A percentile compares a stretch with the other conserved stretches of the same genome.
Conservation (phyloP, 352 stramenopile genomes). For the Thraustotheca clavata region DNA sequence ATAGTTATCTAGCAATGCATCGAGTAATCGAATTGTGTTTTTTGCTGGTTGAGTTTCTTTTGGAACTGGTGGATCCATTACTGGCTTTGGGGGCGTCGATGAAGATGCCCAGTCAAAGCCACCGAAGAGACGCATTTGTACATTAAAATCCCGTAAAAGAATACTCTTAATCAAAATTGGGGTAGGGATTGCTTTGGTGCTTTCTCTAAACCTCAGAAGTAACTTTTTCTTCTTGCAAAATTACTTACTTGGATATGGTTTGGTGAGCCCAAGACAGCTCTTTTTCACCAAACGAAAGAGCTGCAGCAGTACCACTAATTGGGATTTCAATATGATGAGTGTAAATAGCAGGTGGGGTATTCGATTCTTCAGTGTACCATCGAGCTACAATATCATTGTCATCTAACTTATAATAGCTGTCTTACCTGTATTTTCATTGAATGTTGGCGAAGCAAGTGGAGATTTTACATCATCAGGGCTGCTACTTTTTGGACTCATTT, state of each 20-base stretch:
- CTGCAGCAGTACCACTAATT: conserved; percentile 67
- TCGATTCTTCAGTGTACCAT: conserved; percentile 5
- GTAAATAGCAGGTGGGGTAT: conserved; percentile 57
- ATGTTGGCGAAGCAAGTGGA: conserved; percentile 40
- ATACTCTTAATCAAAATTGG: conserved; percentile 72
- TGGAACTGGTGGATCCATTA: neutral
- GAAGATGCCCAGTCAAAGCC: conserved; percentile 52
- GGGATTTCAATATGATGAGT: conserved; percentile 83
- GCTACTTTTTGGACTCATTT: conserved; percentile 22
- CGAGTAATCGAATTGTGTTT: conserved; percentile 53
- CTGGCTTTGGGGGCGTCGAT: neutral
- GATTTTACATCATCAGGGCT: neutral
- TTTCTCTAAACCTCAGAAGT: conserved; percentile 2
- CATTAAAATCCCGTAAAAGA: conserved; percentile 79
- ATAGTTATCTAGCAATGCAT: conserved; percentile 77
- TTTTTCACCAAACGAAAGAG: conserved; percentile 78
- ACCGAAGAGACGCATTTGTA: conserved; percentile 84
- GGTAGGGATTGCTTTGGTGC: conserved; percentile 17
- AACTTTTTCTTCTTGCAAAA: conserved; percentile 34
- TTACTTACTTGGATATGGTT: conserved; percentile 58
- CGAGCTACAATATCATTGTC: conserved; percentile 18
- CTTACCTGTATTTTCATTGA: conserved; percentile 29
- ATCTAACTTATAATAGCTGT: conserved; percentile 1
- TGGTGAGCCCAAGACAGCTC: conserved; percentile 67
- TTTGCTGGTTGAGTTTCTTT: neutral